phyloP scores from a whole-genome alignment of 192 early-diverging fungal species.

The Coemansia sp. region DNA sequence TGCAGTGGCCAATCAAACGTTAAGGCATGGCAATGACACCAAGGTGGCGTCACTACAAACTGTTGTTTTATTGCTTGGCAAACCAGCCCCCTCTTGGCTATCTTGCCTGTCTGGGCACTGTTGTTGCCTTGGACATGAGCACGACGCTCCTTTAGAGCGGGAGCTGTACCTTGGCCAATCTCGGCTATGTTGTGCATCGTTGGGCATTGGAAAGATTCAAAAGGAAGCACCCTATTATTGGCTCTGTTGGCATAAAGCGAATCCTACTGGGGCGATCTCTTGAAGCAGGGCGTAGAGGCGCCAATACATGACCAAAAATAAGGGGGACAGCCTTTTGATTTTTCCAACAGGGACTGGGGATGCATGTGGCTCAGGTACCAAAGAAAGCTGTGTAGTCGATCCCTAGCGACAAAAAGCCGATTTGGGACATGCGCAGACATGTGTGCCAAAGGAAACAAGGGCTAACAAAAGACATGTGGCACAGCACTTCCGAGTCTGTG shows the following conservation, averaged over 20 bases:
- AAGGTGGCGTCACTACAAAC: too few species aligned
- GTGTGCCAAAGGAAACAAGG: not conserved
- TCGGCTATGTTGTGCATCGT: not conserved
- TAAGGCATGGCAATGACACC: too few species aligned
- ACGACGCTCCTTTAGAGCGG: too few species aligned
- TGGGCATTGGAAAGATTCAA: not conserved
- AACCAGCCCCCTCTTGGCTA: too few species aligned
- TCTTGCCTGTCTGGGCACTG: too few species aligned
- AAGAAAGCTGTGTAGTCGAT: not conserved
- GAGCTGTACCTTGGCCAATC: not conserved
- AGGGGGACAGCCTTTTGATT: too few species aligned
- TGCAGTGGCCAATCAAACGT: too few species aligned
- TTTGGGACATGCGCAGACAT: slow-evolving; percentile 1
- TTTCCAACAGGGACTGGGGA: not conserved
- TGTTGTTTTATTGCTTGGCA: too few species aligned
- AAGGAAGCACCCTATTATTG: not conserved
- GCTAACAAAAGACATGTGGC: not conserved
- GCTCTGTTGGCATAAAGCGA: not conserved
- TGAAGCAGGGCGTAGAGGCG: not conserved
- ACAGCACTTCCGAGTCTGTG: not conserved
- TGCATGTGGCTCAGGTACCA: not conserved
- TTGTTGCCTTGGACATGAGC: too few species aligned
- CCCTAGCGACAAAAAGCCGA: not conserved
- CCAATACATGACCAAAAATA: not conserved
- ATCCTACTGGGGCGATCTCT: not conserved